Conservation (phyloP, 176 grass and related monocot species). For the Musa beccarii region DNA sequence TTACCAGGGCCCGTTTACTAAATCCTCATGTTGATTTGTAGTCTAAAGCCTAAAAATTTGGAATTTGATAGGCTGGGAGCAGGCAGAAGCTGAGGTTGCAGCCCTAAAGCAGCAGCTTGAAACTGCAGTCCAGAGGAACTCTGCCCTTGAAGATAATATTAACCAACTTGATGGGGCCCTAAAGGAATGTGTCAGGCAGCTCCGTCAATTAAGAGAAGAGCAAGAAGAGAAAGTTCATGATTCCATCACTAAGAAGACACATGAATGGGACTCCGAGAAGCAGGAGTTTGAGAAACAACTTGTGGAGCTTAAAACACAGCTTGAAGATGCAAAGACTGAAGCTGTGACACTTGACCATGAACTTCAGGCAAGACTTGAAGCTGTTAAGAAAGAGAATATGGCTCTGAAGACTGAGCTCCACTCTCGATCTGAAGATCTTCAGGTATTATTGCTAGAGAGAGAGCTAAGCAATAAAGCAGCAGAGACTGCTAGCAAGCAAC, state of each 20-base stretch:
- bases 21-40: neutral
- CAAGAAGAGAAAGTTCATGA: conserved; percentile 62
- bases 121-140: conserved; percentile 51
- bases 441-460: conserved; percentile 55
- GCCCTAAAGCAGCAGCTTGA: conserved; percentile 68
- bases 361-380: conserved; percentile 45
- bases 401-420: conserved; percentile 48
- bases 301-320: conserved; percentile 36
- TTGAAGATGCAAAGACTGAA: conserved; percentile 42
- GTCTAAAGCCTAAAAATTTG: neutral
- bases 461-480: conserved; percentile 84
- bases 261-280: conserved; percentile 40
- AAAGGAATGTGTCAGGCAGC: conserved; percentile 94
- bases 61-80: conserved; percentile 70
- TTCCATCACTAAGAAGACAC: conserved; percentile 38
- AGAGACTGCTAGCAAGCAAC: conserved; percentile 89
- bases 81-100: conserved; percentile 73
- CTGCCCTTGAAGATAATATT: conserved; percentile 58
- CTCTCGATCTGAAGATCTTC: conserved; percentile 39
- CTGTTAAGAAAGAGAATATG: conserved; percentile 50
- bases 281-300: conserved; percentile 46
- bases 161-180: conserved; percentile 72
- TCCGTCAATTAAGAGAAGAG: conserved; percentile 72
- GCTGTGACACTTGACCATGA: conserved; percentile 24
- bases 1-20: neutral